phyloP scores from a whole-genome alignment of 495 filamentous ascomycete genomes.

The Jackrogersella minutella region DNA sequence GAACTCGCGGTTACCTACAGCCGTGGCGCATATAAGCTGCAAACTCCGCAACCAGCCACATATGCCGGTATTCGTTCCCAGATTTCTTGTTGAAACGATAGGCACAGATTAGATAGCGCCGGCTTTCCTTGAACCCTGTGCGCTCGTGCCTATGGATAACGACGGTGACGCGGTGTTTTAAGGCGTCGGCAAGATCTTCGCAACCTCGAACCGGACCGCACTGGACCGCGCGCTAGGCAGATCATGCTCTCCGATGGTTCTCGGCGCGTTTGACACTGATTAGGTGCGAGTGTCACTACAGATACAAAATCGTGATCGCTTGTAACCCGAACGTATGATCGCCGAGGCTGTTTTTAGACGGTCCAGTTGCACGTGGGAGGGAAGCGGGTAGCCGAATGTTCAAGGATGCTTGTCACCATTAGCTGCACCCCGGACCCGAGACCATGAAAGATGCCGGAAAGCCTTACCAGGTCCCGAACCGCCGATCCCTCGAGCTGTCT shows the following conservation, averaged over 20 bases:
- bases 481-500: slow-evolving; percentile 19
- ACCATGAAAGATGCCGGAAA: slow-evolving; percentile 16
- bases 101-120: slow-evolving; percentile 4
- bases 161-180: background rate
- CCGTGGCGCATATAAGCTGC: slow-evolving; percentile 30
- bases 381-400: slow-evolving; percentile 33
- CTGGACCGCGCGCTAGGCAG: background rate
- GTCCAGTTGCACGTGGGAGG: slow-evolving; percentile 27
- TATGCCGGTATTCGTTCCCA: slow-evolving; percentile 26
- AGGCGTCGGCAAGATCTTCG: background rate
- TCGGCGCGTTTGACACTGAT: background rate
- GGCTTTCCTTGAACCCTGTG: slow-evolving; percentile 9
- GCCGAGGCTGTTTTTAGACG: slow-evolving; percentile 24
- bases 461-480: slow-evolving; percentile 17
- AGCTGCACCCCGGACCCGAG: slow-evolving; percentile 39
- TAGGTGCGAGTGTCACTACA: slow-evolving; percentile 19
- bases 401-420: slow-evolving; percentile 16
- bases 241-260: background rate
- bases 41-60: slow-evolving; percentile 37
- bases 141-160: background rate
- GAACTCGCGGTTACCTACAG: slow-evolving; percentile 38
- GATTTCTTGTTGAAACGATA: slow-evolving; percentile 4
- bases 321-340: slow-evolving; percentile 11
- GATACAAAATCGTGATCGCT: slow-evolving; percentile 17
- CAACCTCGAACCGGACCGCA: background rate